Percentiles rank a stretch among this genome's conserved stretches.
Conservation (phyloP, 352 stramenopile species). For the Phytophthora hybrid region DNA sequence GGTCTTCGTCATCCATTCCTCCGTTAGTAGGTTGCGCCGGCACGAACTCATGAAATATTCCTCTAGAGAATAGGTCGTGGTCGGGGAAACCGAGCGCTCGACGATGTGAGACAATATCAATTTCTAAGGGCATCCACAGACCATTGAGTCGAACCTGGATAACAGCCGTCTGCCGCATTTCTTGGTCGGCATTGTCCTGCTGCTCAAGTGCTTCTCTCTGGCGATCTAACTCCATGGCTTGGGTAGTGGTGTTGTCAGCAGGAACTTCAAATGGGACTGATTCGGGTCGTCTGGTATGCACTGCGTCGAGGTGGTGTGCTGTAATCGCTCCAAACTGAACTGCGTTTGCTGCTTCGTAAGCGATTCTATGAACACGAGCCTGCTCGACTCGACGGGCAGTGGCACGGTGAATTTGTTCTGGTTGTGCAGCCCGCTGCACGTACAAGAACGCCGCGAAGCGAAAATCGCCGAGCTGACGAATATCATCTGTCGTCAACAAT, state of each 20-base stretch:
- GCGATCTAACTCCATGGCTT: conserved; percentile 8
- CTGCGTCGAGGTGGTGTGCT: conserved; percentile 4
- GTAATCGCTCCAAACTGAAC: conserved; percentile 5
- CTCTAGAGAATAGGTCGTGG: conserved; percentile 10
- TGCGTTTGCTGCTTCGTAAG: not conserved
- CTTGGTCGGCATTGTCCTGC: not conserved
- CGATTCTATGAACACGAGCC: conserved; percentile 1
- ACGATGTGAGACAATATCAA: too few species aligned
- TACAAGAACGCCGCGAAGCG: conserved; percentile 10
- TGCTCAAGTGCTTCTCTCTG: not conserved
- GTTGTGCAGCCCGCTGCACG: not conserved
- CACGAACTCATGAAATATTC: conserved; percentile 6
- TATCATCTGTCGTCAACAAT: not conserved
- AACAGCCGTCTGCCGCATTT: not conserved
- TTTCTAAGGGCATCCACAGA: conserved; percentile 13
- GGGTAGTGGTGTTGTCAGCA: conserved; percentile 3
- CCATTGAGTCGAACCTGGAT: conserved; percentile 1
- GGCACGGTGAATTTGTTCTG: conserved; percentile 1
- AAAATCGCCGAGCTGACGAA: not conserved
- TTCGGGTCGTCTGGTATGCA: conserved; percentile 1
- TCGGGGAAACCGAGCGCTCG: too few species aligned
- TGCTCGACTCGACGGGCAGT: not conserved
- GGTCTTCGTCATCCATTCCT: not conserved
- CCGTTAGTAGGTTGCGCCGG: not conserved
- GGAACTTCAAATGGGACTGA: not conserved